Evolutionary conservation across 2,329 filamentous ascomycete species (phyloP).

Genomic region (Hortaea sp.): DNA sequence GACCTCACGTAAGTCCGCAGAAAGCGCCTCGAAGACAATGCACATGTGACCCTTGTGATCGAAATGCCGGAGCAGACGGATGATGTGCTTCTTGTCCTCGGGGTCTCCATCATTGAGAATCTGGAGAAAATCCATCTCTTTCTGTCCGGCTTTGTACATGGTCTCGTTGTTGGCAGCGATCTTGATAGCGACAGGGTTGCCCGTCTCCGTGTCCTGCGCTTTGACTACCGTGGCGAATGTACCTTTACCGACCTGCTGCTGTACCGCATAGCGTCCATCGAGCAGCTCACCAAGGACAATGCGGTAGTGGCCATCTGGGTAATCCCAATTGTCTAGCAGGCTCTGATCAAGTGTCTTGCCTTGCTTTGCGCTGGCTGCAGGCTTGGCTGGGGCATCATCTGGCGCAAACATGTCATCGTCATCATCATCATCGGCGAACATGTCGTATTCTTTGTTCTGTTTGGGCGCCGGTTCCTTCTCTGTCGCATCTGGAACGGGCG

Average conservation of each 20-base stretch:
- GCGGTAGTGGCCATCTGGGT: constrained; percentile 93
- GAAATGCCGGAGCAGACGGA: constrained; percentile 77
- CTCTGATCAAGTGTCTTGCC: constrained; percentile 56
- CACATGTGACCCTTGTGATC: constrained; percentile 93
- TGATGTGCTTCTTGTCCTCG: constrained; percentile 82
- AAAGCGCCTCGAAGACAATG: constrained; percentile 91
- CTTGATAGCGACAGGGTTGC: constrained; percentile 80
- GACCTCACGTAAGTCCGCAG: constrained; percentile 86
- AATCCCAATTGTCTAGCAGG: constrained; percentile 85
- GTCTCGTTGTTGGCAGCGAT: constrained; percentile 84
- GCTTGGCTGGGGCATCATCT: constrained; percentile 26
- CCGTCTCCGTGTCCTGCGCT: constrained; percentile 63
- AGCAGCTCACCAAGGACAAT: constrained; percentile 85
- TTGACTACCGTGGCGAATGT: constrained; percentile 97
- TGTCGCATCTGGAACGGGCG: neutral
- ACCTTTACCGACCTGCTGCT: constrained; percentile 78
- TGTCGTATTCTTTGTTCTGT: constrained; percentile 47
- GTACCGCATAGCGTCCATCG: constrained; percentile 79
- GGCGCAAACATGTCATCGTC: constrained; percentile 83
- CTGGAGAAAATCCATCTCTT: constrained; percentile 86
- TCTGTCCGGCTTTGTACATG: constrained; percentile 73
- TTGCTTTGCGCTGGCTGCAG: constrained; percentile 40
- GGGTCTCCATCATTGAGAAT: constrained; percentile 78
- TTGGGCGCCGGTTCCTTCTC: constrained; percentile 12
- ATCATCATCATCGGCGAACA: constrained; percentile 56